Evolutionary conservation across 2,329 filamentous ascomycete genomes (phyloP).

Genomic region (Stenocarpella maydis): DNA sequence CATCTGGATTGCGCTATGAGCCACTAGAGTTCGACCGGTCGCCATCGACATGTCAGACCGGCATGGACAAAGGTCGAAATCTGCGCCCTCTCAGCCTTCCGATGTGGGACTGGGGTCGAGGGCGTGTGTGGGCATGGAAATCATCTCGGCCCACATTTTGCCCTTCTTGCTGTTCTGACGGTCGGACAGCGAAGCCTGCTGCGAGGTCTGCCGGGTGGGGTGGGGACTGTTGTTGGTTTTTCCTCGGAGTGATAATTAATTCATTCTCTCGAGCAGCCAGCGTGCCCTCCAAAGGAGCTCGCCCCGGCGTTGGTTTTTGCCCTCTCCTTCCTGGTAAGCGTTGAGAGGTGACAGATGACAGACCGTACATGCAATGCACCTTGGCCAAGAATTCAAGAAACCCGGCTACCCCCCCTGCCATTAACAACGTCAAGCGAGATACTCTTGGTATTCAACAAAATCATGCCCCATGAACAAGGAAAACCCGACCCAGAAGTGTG

Average conservation of each 20-base stretch:
- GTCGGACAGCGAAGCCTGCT: conserved; percentile 7
- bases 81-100: conserved; percentile 23
- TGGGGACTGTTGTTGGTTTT: background rate
- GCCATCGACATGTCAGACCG: conserved; percentile 24
- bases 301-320: conserved; percentile 1
- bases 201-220: background rate
- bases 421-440: background rate
- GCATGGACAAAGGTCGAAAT: conserved; percentile 18
- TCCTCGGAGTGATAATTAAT: conserved; percentile 14
- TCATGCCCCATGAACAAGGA: background rate
- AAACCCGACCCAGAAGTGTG: background rate
- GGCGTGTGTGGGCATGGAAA: background rate
- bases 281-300: conserved; percentile 10
- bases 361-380: conserved; percentile 22
- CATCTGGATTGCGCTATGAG: conserved; percentile 8
- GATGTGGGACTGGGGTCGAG: conserved; percentile 7
- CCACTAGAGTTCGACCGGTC: conserved; percentile 4
- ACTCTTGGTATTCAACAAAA: background rate
- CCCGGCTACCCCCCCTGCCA: background rate
- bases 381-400: background rate
- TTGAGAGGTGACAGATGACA: conserved; percentile 23
- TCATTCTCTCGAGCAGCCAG: conserved; percentile 17
- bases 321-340: conserved; percentile 18
- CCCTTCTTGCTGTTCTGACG: background rate
- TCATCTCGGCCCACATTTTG: background rate